Evolutionary conservation across 495 filamentous ascomycete species (phyloP).

Genomic region (Xylaria acuta): DNA sequence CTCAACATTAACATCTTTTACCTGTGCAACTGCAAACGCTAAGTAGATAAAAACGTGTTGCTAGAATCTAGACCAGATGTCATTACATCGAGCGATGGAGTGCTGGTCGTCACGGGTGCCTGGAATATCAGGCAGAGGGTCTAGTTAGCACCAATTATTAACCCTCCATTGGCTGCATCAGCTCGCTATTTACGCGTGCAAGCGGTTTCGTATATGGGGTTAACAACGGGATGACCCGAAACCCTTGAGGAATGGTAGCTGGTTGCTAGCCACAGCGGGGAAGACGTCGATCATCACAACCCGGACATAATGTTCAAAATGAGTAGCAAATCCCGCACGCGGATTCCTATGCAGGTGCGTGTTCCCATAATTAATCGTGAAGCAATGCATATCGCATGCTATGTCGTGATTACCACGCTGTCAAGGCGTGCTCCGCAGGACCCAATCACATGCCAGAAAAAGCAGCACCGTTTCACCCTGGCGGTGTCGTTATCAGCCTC

Average conservation of each 20-base stretch:
- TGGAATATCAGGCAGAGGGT: background rate
- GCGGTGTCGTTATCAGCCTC: slow-evolving; percentile 1
- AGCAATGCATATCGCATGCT: background rate
- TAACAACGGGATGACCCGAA: background rate
- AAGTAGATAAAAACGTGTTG: background rate
- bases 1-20: background rate
- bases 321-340: background rate
- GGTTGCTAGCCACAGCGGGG: background rate
- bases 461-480: background rate
- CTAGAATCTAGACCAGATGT: background rate
- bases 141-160: background rate
- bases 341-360: background rate
- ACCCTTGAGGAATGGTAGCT: background rate
- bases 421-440: slow-evolving; percentile 25
- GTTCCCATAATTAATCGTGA: slow-evolving; percentile 5
- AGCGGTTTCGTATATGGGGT: background rate
- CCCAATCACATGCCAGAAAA: slow-evolving; percentile 21
- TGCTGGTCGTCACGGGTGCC: background rate
- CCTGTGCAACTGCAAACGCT: background rate
- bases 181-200: background rate
- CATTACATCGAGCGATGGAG: background rate
- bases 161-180: background rate
- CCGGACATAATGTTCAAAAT: background rate
- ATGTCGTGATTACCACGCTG: slow-evolving; percentile 25
- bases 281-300: background rate